These are phyloP conservation scores for Tilletiopsis washingtonensis DNA, from an alignment of 1,284 basidiomycete species.

Conservation along the genomic window DNA sequence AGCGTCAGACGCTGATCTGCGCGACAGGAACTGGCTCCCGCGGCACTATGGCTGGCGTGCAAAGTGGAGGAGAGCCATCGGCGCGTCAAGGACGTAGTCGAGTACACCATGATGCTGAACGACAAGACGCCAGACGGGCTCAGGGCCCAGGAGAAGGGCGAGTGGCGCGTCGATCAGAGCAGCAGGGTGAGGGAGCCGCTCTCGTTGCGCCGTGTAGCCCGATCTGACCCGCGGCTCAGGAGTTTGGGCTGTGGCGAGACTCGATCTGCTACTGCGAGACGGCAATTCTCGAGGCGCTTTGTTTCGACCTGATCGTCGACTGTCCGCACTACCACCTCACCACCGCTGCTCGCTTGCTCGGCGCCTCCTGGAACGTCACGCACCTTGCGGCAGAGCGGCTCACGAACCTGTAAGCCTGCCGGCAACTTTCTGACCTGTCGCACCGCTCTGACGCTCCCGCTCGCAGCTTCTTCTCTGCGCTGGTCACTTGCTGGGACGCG, in stretches of 20 bases:
- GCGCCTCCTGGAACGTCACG: constrained; percentile 16
- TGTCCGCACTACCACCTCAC: constrained; percentile 59
- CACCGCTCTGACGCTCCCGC: not conserved
- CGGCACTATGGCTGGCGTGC: constrained; percentile 81
- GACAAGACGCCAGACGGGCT: constrained; percentile 52
- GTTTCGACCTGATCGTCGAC: constrained; percentile 79
- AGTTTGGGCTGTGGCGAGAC: constrained; percentile 56
- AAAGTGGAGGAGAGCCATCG: constrained; percentile 83
- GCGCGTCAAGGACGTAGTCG: constrained; percentile 74
- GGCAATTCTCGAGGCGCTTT: constrained; percentile 73
- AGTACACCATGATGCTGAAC: constrained; percentile 63
- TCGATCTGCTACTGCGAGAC: constrained; percentile 72
- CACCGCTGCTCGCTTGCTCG: constrained; percentile 26
- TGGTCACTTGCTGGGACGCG: constrained; percentile 36
- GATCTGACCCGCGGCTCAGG: constrained; percentile 10
- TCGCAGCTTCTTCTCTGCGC: constrained; percentile 25
- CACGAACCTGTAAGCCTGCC: not conserved
- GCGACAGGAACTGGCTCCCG: constrained; percentile 72
- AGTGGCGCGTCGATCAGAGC: not conserved
- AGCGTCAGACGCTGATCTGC: too few relatives aligned
- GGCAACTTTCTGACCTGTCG: not conserved
- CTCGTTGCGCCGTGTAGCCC: not conserved
- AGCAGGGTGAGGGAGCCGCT: not conserved
- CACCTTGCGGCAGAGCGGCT: constrained; percentile 7
- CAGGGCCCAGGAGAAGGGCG: constrained; percentile 11